Base-by-base conservation (phyloP, 2,329 filamentous ascomycete species). In the Biscogniauxia marginata region DNA sequence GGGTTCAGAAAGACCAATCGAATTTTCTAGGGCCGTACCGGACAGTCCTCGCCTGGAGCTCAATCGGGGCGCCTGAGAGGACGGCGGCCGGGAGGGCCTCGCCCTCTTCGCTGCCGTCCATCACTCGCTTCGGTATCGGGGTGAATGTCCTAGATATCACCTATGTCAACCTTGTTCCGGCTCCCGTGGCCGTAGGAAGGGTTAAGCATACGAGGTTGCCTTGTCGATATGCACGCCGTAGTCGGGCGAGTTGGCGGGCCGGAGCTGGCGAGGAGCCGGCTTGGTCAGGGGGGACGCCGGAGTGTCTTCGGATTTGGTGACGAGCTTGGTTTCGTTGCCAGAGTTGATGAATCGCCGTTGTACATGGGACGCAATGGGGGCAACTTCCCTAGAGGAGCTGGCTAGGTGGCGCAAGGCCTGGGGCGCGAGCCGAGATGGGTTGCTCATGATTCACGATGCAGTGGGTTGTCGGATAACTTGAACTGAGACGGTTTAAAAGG, bases 11-110 rank as follows among this genome's bases (percentile, higher is more conserved):
- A 51, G 6, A 20, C 21, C 22, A 54, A 58, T 22, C 8, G 44
- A 9, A 19, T 30, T 20, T 19, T 11, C 18, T 23, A 23, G 39
- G 23, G 23, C 70, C 82, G 61, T 86, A 97, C 93, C 93, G 89
- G 68, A 98, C 96, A 66, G 90, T 93, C 67, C 95, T 87, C 61
- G 90, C 93, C 79, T 99, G 93, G 18, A 99, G 84, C 73, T 99
- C 96, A 55, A 93, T 84, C 24, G 95, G 96, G 48, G 95, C 95
- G 50, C 93, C 95, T 3, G 95, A 98, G 25, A 97, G 81, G 23
- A 95, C 84, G 58, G 92, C 91, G 22, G 93, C 95, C 51, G 93
- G 85, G 45, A 95, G 82, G 57, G 85, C 78, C 3, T 88, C 84
- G 43, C 81, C 84, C 46, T 88, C 85, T 77, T 98, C 93, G 71